Conservation (phyloP, 371 early-diverging fungal genomes). For the Apophysomyces sp. region DNA sequence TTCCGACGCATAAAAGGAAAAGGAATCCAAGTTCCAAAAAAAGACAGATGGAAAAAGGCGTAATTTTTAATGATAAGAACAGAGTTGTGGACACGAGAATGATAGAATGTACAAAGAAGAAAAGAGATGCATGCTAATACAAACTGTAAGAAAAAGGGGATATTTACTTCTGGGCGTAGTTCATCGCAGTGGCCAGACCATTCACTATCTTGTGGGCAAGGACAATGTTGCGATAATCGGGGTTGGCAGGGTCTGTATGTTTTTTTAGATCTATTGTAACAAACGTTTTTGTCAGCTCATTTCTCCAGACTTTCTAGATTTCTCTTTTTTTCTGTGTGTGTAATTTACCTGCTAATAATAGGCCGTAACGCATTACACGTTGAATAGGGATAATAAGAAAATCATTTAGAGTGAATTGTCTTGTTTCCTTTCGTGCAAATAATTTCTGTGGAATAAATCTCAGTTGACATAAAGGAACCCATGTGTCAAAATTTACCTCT, state of each 20-base stretch:
- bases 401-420: constrained; percentile 32
- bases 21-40: too few relatives aligned
- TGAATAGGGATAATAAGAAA: constrained; percentile 46
- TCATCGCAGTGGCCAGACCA: constrained; percentile 42
- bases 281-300: background rate
- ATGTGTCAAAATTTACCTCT: too few relatives aligned
- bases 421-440: constrained; percentile 30
- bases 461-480: too few relatives aligned
- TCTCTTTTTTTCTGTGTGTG: too few relatives aligned
- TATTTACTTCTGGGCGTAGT: constrained; percentile 41
- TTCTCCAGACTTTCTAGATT: too few relatives aligned
- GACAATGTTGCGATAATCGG: constrained; percentile 35
- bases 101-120: constrained; percentile 1
- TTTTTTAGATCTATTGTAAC: constrained; percentile 37
- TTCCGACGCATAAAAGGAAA: too few relatives aligned
- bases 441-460: constrained; percentile 16
- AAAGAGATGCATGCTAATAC: background rate
- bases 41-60: too few relatives aligned
- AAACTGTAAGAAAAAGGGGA: constrained; percentile 36
- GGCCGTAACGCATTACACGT: constrained; percentile 33
- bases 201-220: constrained; percentile 29
- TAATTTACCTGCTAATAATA: constrained; percentile 33
- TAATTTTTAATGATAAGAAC: too few relatives aligned
- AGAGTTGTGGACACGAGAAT: too few relatives aligned
- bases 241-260: constrained; percentile 34